Base-by-base conservation (phyloP, 2,329 filamentous ascomycete species). In the Scolecobasidium constrictum region DNA sequence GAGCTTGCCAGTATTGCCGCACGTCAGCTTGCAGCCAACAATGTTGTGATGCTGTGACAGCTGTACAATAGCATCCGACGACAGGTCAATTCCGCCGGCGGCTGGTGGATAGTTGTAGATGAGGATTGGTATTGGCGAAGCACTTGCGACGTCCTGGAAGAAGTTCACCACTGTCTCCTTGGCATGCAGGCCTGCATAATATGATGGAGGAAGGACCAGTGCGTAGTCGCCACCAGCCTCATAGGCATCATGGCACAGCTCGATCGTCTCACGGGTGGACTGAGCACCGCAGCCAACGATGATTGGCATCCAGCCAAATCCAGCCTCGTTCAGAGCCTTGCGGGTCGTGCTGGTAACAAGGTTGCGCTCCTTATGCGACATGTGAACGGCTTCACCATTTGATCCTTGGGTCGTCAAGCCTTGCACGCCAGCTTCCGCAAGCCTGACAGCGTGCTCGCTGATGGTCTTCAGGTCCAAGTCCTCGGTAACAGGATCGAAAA, bases 301-400 rank as follows among this genome's bases (percentile, higher is more conserved):
- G 48, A 90, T 63, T 28, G 83, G 82, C 62, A 86, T 68, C 49
- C 73, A 63, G 1, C 67, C 56, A 60, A 75, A 85, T 2, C 82
- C 81, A 22, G 77, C 73, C 9, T 71, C 68, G 56, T 85, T 74
- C 35, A 88, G 69, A 12, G 82, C 81, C 47, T 73, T 70, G 33
- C 84, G 78, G 2, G 83, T 87, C 23, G 79, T 77, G 40, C 66
- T 65, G 5, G 81, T 87, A 52, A 90, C 76, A 40, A 75, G 64
- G 38, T 73, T 72, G 46, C 83, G 76, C 63, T 90, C 84, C 18
- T 72, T 66, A 52, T 80, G 79, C 35, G 78, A 78, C 23, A 90
- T 71, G 55, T 87, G 83, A 11, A 87, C 83, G 5, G 85, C 83
- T 66, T 92, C 85, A 53, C 84, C 84, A 56, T 90, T 90, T 56